phyloP scores from a whole-genome alignment of 176 grass and related monocot genomes.

The Eleusine coracana region DNA sequence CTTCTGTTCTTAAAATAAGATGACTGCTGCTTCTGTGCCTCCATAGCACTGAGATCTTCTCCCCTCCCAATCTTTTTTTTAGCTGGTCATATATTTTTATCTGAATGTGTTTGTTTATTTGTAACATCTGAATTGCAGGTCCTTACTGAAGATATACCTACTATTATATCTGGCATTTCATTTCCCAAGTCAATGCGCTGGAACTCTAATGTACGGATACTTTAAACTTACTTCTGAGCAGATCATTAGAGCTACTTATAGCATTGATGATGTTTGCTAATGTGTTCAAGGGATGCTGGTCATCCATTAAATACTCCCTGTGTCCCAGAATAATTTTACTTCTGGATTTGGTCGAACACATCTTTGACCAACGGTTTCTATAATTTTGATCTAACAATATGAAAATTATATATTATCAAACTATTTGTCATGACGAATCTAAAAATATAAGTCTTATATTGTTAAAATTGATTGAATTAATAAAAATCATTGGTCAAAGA shows the following conservation, averaged over 20 bases:
- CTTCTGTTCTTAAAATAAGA: conserved; percentile 3
- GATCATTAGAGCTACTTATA: background rate
- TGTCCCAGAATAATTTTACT: too few relatives aligned
- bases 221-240: conserved; percentile 2
- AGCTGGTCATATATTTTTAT: too few relatives aligned
- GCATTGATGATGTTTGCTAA: background rate
- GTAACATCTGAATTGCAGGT: conserved; percentile 57
- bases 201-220: conserved; percentile 79
- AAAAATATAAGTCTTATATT: too few relatives aligned
- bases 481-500: too few relatives aligned
- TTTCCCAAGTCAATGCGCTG: conserved; percentile 99
- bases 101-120: background rate
- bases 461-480: too few relatives aligned
- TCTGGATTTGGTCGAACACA: too few relatives aligned
- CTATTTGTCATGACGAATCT: too few relatives aligned
- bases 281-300: background rate
- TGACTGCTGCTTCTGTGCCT: background rate
- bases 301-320: background rate
- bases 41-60: too few relatives aligned
- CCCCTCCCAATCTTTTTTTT: too few relatives aligned
- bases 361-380: too few relatives aligned
- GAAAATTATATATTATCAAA: too few relatives aligned
- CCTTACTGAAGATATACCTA: conserved; percentile 71
- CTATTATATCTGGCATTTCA: conserved; percentile 73
- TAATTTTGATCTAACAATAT: too few relatives aligned